Percentiles rank a stretch among this genome's conserved stretches.
These are phyloP conservation scores for Echinosophora koreensis DNA, from an alignment of 306 rosid genomes.

Conservation along the genomic window DNA sequence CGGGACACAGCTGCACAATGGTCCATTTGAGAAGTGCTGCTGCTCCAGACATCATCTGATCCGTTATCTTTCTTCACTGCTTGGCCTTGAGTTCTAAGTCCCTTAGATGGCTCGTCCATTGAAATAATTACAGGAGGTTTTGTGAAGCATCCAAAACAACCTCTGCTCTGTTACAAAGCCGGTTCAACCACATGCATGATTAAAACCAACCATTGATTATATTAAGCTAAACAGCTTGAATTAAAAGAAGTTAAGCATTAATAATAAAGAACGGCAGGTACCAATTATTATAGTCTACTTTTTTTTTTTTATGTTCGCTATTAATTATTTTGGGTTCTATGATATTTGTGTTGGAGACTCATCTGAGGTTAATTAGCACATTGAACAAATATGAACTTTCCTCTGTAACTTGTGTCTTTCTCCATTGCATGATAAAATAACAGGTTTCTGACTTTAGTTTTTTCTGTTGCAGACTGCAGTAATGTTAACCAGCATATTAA, in stretches of 20 bases:
- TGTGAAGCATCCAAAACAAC: constrained; percentile 79
- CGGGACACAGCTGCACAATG: constrained; percentile 60
- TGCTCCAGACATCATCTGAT: constrained; percentile 78
- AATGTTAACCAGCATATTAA: background rate
- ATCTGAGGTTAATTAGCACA: constrained; percentile 23
- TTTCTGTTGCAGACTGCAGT: constrained; percentile 3
- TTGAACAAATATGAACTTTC: constrained; percentile 17
- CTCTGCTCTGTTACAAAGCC: constrained; percentile 90
- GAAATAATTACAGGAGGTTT: constrained; percentile 49
- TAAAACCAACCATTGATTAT: constrained; percentile 49
- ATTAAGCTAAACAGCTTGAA: constrained; percentile 9
- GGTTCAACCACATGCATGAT: constrained; percentile 67
- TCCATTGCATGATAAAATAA: constrained; percentile 27
- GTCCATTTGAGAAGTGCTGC: constrained; percentile 75
- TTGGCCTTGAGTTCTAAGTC: constrained; percentile 56
- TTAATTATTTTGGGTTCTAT: constrained; percentile 22
- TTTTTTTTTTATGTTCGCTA: background rate
- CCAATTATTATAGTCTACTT: background rate
- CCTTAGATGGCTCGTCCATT: constrained; percentile 59
- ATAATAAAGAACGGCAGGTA: constrained; percentile 5
- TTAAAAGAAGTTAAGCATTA: constrained; percentile 6
- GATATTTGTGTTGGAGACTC: constrained; percentile 27
- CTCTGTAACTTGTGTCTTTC: constrained; percentile 25
- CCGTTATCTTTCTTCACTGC: constrained; percentile 55
- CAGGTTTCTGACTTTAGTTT: background rate